Evolutionary conservation across 192 early-diverging fungal species (phyloP), one percentile per base, ranked within the genome.

Genomic region (Geranomyces michiganensis): DNA sequence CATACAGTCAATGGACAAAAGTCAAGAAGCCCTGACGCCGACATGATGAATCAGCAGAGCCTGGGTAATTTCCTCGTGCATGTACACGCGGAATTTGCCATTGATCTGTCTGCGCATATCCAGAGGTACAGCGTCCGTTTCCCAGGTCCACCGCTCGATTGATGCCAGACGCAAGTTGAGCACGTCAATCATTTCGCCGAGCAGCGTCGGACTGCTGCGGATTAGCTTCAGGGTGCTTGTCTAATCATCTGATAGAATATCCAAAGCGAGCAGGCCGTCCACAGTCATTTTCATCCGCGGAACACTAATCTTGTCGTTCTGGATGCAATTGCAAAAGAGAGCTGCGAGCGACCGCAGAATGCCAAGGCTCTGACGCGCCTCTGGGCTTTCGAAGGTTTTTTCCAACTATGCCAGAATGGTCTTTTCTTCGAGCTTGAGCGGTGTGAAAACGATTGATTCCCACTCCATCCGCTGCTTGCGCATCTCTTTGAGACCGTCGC

Each of bases 81-180:
- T 55, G 51, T 9, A 55, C 21, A 55, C 51, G 51, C 51, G 51
- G 26, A 24, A 55, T 27, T 55, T 55, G 19, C 51, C 51, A 27
- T 55, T 55, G 21, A 55, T n/a, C 21, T 55, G 51, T 27, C 51
- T 55, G 51, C 51, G 51, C 51, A 55, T 55, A 27, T 55, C 51
- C 51, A 55, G 26, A 55, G 26, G 26, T 15, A 55, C 51, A 15
- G 51, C 51, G 26, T 55, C 51, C 51, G 51, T 55, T 27, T 55
- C 51, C 51, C 51, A 55, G 51, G 51, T 24, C 51, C 51, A 55
- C 51, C 51, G 19, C 26, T 55, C 21, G 51, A 55, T 55, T 24
- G 19, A n/a, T 27, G 19, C 26, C 21, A 55, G 51, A 55, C 51
- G 51, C 21, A 55, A 27, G 51, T 55, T n/a, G 51, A 55, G 51